Conservation (phyloP, 2,329 filamentous ascomycete species). For the Penicillium thymicola region DNA sequence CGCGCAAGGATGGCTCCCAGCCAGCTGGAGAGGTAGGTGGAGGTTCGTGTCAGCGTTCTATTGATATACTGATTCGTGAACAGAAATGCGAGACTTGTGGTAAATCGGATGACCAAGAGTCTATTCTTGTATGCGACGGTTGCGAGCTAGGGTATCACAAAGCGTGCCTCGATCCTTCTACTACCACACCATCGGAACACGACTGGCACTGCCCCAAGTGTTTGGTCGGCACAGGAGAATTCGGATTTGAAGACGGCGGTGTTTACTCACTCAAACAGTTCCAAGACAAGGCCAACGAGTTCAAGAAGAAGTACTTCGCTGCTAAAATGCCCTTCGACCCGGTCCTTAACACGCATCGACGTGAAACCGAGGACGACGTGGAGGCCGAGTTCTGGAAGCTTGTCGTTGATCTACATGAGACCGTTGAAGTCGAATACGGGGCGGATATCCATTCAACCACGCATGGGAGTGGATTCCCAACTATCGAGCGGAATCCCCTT, state of each 20-base stretch:
- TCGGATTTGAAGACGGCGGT: conserved; percentile 94
- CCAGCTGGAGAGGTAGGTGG: conserved; percentile 56
- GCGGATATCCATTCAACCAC: conserved; percentile 98
- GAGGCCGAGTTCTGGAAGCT: conserved; percentile 96
- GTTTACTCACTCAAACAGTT: conserved; percentile 94
- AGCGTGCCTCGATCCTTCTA: conserved; percentile 80
- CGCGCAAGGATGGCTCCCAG: conserved; percentile 53
- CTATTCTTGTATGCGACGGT: conserved; percentile 79
- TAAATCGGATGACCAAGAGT: conserved; percentile 67
- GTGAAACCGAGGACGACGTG: conserved; percentile 90
- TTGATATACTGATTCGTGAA: conserved; percentile 28
- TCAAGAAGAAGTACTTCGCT: conserved; percentile 92
- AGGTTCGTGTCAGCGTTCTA: conserved; percentile 5
- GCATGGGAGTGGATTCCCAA: conserved; percentile 94
- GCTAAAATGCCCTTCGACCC: conserved; percentile 86
- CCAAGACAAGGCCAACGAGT: conserved; percentile 90
- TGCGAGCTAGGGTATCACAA: conserved; percentile 89
- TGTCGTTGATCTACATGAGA: conserved; percentile 89
- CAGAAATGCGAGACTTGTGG: conserved; percentile 85
- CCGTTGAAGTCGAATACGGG: conserved; percentile 95
- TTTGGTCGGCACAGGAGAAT: conserved; percentile 92
- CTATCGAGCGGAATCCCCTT: conserved; percentile 82
- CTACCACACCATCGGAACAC: conserved; percentile 71
- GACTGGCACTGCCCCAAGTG: conserved; percentile 98
- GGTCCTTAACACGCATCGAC: conserved; percentile 72